These are phyloP conservation scores for Cyclanthera cordifolia DNA, from an alignment of 306 rosid genomes.

Conservation along the genomic window DNA sequence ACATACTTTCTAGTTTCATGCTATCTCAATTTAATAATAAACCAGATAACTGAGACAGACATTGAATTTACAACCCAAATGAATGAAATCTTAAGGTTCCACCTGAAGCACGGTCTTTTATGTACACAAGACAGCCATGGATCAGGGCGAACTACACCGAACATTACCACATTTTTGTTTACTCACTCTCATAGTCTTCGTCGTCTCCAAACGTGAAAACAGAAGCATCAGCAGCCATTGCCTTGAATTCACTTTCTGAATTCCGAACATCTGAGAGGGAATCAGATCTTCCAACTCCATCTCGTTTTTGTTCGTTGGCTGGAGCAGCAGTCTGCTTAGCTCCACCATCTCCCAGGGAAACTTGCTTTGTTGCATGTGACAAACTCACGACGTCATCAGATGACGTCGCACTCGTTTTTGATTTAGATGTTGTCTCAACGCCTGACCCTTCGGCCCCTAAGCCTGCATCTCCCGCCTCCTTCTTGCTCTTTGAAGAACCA, in stretches of 20 bases:
- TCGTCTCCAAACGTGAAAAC: slow-evolving; percentile 93
- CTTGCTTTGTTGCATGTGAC: slow-evolving; percentile 48
- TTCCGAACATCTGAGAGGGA: slow-evolving; percentile 31
- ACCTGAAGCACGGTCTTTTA: slow-evolving; percentile 20
- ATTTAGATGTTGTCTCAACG: slow-evolving; percentile 25
- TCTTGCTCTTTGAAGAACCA: slow-evolving; percentile 50
- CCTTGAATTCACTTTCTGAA: slow-evolving; percentile 86
- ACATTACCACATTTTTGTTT: too few relatives aligned
- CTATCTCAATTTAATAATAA: slow-evolving; percentile 16
- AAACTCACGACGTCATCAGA: slow-evolving; percentile 37
- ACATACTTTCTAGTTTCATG: slow-evolving; percentile 2
- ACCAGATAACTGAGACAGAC: slow-evolving; percentile 8
- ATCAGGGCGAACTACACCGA: background rate
- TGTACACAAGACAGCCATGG: slow-evolving; percentile 38
- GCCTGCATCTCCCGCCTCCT: slow-evolving; percentile 35
- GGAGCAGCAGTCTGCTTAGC: slow-evolving; percentile 18
- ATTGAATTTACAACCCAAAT: slow-evolving; percentile 23
- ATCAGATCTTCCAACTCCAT: slow-evolving; percentile 24
- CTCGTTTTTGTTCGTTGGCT: slow-evolving; percentile 36
- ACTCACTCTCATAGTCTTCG: slow-evolving; percentile 89
- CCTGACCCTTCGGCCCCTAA: slow-evolving; percentile 22
- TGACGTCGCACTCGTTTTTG: slow-evolving; percentile 30
- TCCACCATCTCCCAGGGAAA: slow-evolving; percentile 43
- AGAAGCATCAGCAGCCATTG: slow-evolving; percentile 99
- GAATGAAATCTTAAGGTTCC: slow-evolving; percentile 3